Base-by-base conservation (phyloP, 306 rosid species). In the Prunus mongolica region DNA sequence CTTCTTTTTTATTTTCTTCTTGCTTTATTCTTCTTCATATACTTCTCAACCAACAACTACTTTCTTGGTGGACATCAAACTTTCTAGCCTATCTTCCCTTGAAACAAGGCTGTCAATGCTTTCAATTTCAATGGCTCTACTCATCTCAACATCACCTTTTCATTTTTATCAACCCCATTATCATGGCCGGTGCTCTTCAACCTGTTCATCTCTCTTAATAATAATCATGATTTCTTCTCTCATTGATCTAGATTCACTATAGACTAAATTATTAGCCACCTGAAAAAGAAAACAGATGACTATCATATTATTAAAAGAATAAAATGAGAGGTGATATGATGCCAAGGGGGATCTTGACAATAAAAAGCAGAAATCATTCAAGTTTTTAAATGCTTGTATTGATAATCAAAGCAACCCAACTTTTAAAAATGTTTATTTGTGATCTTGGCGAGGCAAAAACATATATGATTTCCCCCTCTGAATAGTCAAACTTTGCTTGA, bases 51-150 rank as follows among this genome's bases (percentile, higher is more conserved):
- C 86, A 86, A 74, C 89, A 81, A 82, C 91, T 75, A 83, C 91
- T 91, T 93, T 93, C 87, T 85, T 88, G 89, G 97, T 86, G 89
- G 90, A 75, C 79, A 82, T 58, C 85, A 88, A 86, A 75, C 88
- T 78, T 85, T 73, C 67, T 76, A 76, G 78, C 78, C 70, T 84
- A 80, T 79, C 76, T 84, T 57, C 78, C 83, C 83, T 83, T 60
- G 85, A 86, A 85, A 86, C 78, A 86, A 85, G 83, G 93, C 88
- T 87, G 75, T 78, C 84, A 85, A 74, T 84, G 80, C 86, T 82
- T 78, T 82, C 87, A 83, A 84, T 87, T 87, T 89, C 88, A 84
- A 83, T 85, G 92, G 86, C 87, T 87, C 75, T 83, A 71, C 84
- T 83, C 85, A 72, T 87, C 89, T 85, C 88, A 85, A 75, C 83